A percentile compares a stretch with the other conserved stretches of the same genome.
Evolutionary conservation across 306 rosid species (phyloP).

Genomic region (Glycyrrhiza uralensis): DNA sequence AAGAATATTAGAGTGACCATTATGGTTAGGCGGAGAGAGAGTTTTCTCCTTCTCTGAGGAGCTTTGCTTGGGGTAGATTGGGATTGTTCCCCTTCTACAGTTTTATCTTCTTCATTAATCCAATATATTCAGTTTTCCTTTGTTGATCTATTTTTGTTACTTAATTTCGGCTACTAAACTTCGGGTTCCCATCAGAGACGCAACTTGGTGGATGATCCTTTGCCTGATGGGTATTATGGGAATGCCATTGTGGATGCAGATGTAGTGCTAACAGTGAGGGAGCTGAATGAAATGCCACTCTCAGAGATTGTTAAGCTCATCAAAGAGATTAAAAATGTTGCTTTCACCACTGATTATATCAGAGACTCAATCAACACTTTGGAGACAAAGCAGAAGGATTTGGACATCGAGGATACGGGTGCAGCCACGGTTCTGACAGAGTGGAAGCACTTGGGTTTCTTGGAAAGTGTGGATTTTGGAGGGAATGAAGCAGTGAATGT

Average conservation of each 20-base stretch:
- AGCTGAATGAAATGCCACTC: constrained; percentile 25
- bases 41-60: too few species aligned
- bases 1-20: too few species aligned
- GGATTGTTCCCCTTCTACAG: too few species aligned
- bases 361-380: not conserved
- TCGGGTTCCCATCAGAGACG: too few species aligned
- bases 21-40: too few species aligned
- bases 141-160: too few species aligned
- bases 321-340: constrained; percentile 1
- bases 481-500: not conserved
- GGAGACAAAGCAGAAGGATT: not conserved
- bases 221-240: constrained; percentile 46
- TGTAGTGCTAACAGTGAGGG: constrained; percentile 22
- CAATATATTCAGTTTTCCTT: too few species aligned
- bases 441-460: constrained; percentile 34
- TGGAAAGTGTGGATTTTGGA: constrained; percentile 33
- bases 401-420: not conserved
- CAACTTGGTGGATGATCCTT: constrained; percentile 18
- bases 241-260: constrained; percentile 15
- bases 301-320: constrained; percentile 28
- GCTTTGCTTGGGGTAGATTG: too few species aligned
- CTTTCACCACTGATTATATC: not conserved
- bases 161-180: too few species aligned
- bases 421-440: constrained; percentile 18
- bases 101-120: too few species aligned